Evolutionary conservation across 257 asterid species (phyloP).

Genomic region (Voacanga thouarsii): DNA sequence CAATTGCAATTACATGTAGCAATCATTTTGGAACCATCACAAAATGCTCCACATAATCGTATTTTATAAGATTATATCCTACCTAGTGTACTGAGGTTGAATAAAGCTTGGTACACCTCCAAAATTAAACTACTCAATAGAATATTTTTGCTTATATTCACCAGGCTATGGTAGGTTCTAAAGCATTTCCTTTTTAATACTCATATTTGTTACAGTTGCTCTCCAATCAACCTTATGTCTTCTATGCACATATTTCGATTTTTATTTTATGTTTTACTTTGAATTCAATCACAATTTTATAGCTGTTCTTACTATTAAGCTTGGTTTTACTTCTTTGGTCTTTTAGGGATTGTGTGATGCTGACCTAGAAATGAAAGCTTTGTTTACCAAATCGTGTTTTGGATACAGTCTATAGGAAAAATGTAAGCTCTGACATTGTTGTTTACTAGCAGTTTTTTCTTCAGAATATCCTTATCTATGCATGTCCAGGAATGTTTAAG

Average conservation of each 20-base stretch:
- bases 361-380: conserved; percentile 88
- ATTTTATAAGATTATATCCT: neutral
- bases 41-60: conserved; percentile 81
- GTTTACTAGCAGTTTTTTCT: conserved; percentile 7
- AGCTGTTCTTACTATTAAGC: conserved; percentile 12
- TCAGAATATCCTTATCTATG: neutral
- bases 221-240: too few species aligned
- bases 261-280: neutral
- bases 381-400: conserved; percentile 91
- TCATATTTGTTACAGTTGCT: too few species aligned
- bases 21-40: conserved; percentile 91
- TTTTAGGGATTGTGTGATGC: conserved; percentile 89
- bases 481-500: neutral
- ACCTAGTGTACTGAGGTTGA: neutral
- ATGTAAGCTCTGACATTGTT: conserved; percentile 38
- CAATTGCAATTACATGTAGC: conserved; percentile 89
- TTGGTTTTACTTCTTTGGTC: conserved; percentile 9
- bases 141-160: neutral
- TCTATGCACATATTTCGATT: neutral
- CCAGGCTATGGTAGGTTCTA: neutral
- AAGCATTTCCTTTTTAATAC: too few species aligned
- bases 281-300: neutral
- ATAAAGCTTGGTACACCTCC: neutral
- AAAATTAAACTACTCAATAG: too few species aligned
- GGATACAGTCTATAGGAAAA: conserved; percentile 75